phyloP scores from a whole-genome alignment of 139 green algal species.

The Chlorella ohadii region DNA sequence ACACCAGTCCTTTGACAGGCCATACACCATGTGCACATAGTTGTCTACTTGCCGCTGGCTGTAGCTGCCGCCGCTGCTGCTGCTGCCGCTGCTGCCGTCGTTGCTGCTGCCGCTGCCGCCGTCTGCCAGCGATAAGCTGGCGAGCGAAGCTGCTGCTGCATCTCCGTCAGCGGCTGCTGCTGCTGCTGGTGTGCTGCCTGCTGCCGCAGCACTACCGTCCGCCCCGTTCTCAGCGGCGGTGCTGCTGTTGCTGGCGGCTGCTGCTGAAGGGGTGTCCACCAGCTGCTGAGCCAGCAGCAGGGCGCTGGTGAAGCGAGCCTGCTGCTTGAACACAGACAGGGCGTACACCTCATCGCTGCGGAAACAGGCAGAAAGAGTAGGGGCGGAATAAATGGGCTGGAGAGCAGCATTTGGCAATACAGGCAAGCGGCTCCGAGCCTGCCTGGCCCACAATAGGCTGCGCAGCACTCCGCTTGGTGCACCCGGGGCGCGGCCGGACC shows the following conservation, averaged over 20 bases:
- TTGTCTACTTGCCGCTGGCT: slow-evolving; percentile 18
- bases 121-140: background rate
- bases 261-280: background rate
- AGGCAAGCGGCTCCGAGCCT: too few relatives aligned
- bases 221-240: background rate
- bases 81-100: too few relatives aligned
- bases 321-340: slow-evolving; percentile 62
- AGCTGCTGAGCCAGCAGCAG: slow-evolving; percentile 49
- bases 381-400: too few relatives aligned
- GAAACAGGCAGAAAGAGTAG: background rate
- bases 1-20: slow-evolving; percentile 71
- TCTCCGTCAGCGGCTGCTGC: too few relatives aligned
- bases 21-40: slow-evolving; percentile 64
- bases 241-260: background rate
- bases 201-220: background rate
- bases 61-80: background rate
- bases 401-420: too few relatives aligned
- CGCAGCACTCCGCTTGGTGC: too few relatives aligned
- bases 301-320: slow-evolving; percentile 50
- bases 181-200: background rate
- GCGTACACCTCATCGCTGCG: slow-evolving; percentile 86
- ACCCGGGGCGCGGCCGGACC: too few relatives aligned
- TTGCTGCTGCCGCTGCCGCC: background rate
- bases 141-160: too few relatives aligned
- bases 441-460: too few relatives aligned